Evolutionary conservation across 2,329 filamentous ascomycete species (phyloP).

Genomic region (Ophioceras dolichostomum): DNA sequence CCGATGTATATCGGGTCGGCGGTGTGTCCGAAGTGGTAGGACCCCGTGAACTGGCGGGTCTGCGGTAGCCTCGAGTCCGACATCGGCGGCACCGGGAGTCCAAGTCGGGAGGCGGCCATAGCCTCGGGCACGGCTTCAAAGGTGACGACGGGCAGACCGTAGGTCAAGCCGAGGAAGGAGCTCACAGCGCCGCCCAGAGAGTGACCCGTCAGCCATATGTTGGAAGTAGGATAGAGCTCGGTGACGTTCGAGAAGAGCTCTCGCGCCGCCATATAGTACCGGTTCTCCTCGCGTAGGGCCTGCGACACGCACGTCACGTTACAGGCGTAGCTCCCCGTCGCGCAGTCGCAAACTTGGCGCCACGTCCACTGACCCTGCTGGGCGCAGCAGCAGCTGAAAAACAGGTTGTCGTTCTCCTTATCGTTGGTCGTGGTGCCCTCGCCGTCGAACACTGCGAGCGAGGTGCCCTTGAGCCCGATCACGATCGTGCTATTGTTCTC

Average conservation of each 20-base stretch:
- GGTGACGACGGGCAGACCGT: conserved; percentile 79
- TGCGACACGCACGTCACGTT: conserved; percentile 80
- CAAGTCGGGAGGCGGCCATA: conserved; percentile 70
- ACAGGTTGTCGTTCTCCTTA: conserved; percentile 95
- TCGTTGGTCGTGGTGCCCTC: conserved; percentile 94
- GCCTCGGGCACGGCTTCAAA: conserved; percentile 92
- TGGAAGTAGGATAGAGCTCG: conserved; percentile 69
- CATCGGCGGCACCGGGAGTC: conserved; percentile 74
- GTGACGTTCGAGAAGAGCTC: conserved; percentile 91
- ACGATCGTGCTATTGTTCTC: conserved; percentile 76
- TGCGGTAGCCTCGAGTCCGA: conserved; percentile 61
- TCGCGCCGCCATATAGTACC: conserved; percentile 81
- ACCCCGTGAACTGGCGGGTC: conserved; percentile 57
- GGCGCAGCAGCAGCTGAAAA: conserved; percentile 95
- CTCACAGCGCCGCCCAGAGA: conserved; percentile 84
- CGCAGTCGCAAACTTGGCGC: conserved; percentile 89
- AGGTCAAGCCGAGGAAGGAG: conserved; percentile 81
- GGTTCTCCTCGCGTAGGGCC: conserved; percentile 67
- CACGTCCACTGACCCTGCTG: conserved; percentile 86
- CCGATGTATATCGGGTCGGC: conserved; percentile 91
- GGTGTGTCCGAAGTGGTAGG: conserved; percentile 88
- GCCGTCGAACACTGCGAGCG: conserved; percentile 86
- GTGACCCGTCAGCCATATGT: conserved; percentile 85
- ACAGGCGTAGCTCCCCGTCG: conserved; percentile 74
- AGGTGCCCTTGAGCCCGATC: conserved; percentile 87